phyloP scores from a whole-genome alignment of 148 eudicot genomes.

The Beta vulgaris region DNA sequence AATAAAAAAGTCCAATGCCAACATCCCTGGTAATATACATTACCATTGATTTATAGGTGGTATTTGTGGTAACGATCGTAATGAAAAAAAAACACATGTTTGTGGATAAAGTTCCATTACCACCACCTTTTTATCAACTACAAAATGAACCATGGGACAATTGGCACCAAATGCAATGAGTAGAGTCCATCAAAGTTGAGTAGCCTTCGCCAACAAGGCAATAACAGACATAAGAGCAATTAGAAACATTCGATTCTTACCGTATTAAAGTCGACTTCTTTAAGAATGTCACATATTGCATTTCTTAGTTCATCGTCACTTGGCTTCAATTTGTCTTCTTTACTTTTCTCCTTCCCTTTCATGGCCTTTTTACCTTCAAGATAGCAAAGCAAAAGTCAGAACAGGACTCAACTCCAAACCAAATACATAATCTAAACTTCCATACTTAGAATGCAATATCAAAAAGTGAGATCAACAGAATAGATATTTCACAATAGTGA shows the following conservation, averaged over 20 bases:
- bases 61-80: too few species aligned
- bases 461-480: background rate
- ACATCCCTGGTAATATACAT: too few species aligned
- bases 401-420: background rate
- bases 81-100: too few species aligned
- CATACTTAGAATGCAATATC: background rate
- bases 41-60: too few species aligned
- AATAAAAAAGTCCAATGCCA: too few species aligned
- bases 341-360: conserved; percentile 63
- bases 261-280: conserved; percentile 94
- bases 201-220: background rate
- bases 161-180: background rate
- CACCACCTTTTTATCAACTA: too few species aligned
- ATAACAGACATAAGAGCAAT: background rate
- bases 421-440: background rate
- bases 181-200: background rate
- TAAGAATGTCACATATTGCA: conserved; percentile 78
- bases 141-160: too few species aligned
- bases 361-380: conserved; percentile 54
- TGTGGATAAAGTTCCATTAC: too few species aligned
- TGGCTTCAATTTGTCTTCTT: conserved; percentile 57
- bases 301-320: conserved; percentile 69
- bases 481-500: background rate
- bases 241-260: conserved; percentile 36
- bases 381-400: conserved; percentile 11